Percentiles rank a stretch among this genome's conserved stretches.
Conservation (phyloP, 257 asterid genomes). For the Verbascum thapsus region DNA sequence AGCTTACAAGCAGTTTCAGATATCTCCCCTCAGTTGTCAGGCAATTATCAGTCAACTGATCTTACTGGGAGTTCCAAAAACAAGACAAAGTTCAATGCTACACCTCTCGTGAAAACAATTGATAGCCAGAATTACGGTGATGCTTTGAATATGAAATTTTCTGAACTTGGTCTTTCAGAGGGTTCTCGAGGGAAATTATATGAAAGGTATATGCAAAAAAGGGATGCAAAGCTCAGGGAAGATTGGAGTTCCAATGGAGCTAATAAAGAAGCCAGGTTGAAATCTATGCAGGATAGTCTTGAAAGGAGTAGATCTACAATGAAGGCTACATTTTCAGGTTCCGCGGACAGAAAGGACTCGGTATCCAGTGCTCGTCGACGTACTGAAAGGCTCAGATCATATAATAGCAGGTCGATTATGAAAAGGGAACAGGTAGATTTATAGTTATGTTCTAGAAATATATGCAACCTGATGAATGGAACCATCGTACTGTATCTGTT, state of each 20-base stretch:
- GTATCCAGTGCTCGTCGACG: constrained; percentile 34
- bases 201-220: constrained; percentile 52
- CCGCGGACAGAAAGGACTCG: constrained; percentile 41
- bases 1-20: constrained; percentile 38
- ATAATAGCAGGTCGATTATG: constrained; percentile 37
- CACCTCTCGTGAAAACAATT: constrained; percentile 21
- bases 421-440: constrained; percentile 53
- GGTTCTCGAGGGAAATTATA: constrained; percentile 59
- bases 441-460: constrained; percentile 30
- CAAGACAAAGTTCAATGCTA: constrained; percentile 28
- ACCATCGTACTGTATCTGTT: constrained; percentile 24
- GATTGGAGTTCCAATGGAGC: constrained; percentile 59
- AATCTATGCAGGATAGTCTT: constrained; percentile 57
- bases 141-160: constrained; percentile 33
- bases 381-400: constrained; percentile 56
- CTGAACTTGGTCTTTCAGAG: constrained; percentile 40
- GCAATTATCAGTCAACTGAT: constrained; percentile 27
- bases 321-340: constrained; percentile 56
- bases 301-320: constrained; percentile 60
- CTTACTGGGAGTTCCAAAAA: constrained; percentile 41
- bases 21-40: constrained; percentile 30
- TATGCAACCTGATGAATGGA: constrained; percentile 8
- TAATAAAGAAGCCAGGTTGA: constrained; percentile 64
- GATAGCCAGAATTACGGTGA: constrained; percentile 37
- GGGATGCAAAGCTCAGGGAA: constrained; percentile 62